Evolutionary conservation across 2,329 filamentous ascomycete species (phyloP), one percentile per base, ranked within the genome.

Genomic region (Capronia americana): DNA sequence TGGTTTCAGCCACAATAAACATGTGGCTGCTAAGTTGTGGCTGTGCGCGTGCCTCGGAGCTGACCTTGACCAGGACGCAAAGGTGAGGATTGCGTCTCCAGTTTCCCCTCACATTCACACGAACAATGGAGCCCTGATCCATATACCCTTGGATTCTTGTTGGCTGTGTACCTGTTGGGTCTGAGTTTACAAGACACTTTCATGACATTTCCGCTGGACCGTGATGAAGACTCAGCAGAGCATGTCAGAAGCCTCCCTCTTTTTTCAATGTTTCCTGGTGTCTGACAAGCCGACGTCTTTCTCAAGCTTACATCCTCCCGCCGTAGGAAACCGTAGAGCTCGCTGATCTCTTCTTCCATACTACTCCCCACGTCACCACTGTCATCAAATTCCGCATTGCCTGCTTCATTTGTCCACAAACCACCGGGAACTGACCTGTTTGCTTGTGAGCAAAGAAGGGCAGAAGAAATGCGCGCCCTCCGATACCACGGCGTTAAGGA

Each of bases 401-500:
- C 38, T 5, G 38, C 38, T 8, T 44, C 38, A 44, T 7, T n/a
- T 26, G 10, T n/a, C 48, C 20, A 5, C 14, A 3, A n/a, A 26
- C 20, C 23, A 2, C 4, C 48, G 12, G 11, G 17, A 53, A 53
- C 11, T 53, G 10, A 26, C 10, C 11, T 28, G 23, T 6, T 10
- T 14, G 48, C 2, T 23, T 8, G n/a, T 2, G 23, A 53, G 44
- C 6, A 14, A 4, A 7, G 6, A n/a, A 44, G 14, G 3, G 5
- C 38, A 44, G 48, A n/a, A 23, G 63, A 7, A 17, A 78, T 79
- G 77, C 73, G 75, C 66, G 77, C 77, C 10, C 73, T 78, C 50
- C 74, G 77, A 7, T 79, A 77, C 68, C 75, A 79, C 63, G 77
- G 75, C 28, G 67, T 69, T 44, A 70, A 72, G 12, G 77, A 79